Percentiles rank a stretch among this genome's conserved stretches.
These are phyloP conservation scores for Cupressus sempervirens DNA, from an alignment of 75 land plant species.

Conservation along the genomic window DNA sequence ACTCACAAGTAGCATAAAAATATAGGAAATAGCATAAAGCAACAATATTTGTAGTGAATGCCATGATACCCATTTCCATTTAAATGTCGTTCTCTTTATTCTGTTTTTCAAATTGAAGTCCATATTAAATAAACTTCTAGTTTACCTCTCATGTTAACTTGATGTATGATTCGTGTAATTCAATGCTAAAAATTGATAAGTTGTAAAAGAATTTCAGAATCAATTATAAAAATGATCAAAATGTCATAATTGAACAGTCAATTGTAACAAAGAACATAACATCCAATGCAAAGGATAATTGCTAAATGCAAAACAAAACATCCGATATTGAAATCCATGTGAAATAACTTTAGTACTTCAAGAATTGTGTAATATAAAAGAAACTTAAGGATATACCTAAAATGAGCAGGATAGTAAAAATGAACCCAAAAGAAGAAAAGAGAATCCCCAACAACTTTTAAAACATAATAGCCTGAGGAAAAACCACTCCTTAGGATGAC, in stretches of 20 bases:
- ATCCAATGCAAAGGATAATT: not conserved
- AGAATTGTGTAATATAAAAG: not conserved
- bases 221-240: not conserved
- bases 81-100: no score
- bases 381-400: not conserved
- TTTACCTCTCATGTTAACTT: not conserved
- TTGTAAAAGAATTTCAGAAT: not conserved
- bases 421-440: not conserved
- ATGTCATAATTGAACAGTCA: not conserved
- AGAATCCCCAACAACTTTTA: not conserved
- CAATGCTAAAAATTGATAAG: not conserved
- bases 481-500: not conserved
- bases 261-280: not conserved
- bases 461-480: not conserved
- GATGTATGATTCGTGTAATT: not conserved
- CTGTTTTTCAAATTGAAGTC: not conserved
- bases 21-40: not conserved
- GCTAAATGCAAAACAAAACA: not conserved
- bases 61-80: not conserved
- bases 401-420: not conserved
- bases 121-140: not conserved
- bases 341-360: not conserved
- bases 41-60: not conserved
- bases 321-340: not conserved
- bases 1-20: no score